Percentiles rank a stretch among this genome's conserved stretches.
Evolutionary conservation across 371 early-diverging fungal species (phyloP).

Genomic region (Lichtheimia ornata): DNA sequence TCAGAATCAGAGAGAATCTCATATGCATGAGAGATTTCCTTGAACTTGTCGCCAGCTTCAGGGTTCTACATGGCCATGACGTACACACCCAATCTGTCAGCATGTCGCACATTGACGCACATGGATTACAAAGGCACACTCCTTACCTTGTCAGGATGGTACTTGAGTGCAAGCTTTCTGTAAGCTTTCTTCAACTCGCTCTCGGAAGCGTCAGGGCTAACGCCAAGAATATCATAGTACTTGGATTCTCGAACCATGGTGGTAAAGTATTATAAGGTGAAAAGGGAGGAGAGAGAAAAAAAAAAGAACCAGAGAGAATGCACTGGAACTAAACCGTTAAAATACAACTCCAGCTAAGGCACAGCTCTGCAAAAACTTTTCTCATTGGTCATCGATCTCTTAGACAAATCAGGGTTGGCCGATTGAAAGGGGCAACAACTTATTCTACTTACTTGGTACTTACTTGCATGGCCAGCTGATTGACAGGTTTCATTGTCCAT

Average conservation of each 20-base stretch:
- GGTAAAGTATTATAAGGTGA: not conserved
- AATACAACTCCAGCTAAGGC: not conserved
- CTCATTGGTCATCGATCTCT: not conserved
- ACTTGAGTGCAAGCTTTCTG: constrained; percentile 88
- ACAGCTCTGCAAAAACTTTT: not conserved
- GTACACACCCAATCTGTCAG: constrained; percentile 1
- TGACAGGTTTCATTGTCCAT: too few species aligned
- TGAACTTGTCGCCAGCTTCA: constrained; percentile 88
- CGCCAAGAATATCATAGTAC: constrained; percentile 91
- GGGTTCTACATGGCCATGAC: constrained; percentile 56
- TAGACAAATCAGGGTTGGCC: not conserved
- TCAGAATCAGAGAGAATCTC: constrained; percentile 88
- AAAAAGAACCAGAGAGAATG: constrained; percentile 4
- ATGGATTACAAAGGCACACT: not conserved
- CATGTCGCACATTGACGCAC: not conserved
- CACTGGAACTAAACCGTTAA: not conserved
- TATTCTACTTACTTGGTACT: not conserved
- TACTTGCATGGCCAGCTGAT: too few species aligned
- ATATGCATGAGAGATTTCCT: constrained; percentile 93
- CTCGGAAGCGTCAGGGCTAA: constrained; percentile 80
- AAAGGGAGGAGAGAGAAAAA: constrained; percentile 6
- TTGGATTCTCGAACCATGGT: constrained; percentile 84
- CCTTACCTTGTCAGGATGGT: constrained; percentile 92
- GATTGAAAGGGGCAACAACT: not conserved
- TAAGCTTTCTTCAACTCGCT: constrained; percentile 89